These are phyloP conservation scores for Curvularia spicifera DNA, from an alignment of 2,329 filamentous ascomycete genomes.

Conservation along the genomic window DNA sequence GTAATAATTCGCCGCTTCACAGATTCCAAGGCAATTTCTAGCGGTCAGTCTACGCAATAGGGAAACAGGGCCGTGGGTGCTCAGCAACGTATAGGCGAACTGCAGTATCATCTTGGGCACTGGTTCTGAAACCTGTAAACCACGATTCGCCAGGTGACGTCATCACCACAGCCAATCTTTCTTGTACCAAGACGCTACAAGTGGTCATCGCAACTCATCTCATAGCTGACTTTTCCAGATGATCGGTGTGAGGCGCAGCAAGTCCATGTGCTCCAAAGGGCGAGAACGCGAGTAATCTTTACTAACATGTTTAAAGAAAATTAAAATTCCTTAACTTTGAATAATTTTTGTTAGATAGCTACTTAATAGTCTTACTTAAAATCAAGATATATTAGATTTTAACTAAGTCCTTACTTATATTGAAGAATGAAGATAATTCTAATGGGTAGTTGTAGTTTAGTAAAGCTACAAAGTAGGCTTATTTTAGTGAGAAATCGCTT, in stretches of 20 bases:
- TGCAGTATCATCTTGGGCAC: neutral
- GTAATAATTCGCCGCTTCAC: neutral
- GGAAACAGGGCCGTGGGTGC: neutral
- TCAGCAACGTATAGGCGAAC: neutral
- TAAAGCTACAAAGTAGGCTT: too few relatives aligned
- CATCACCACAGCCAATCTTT: neutral
- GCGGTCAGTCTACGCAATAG: neutral
- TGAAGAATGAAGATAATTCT: too few relatives aligned
- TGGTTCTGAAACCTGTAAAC: neutral
- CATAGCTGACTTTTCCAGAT: neutral
- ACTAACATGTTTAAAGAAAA: too few relatives aligned
- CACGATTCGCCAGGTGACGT: neutral
- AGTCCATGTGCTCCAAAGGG: neutral
- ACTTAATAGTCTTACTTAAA: too few relatives aligned
- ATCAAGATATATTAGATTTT: too few relatives aligned
- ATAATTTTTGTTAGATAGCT: too few relatives aligned
- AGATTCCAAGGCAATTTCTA: neutral
- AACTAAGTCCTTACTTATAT: too few relatives aligned
- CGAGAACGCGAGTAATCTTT: neutral
- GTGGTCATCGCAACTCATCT: neutral
- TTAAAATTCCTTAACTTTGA: too few relatives aligned
- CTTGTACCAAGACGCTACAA: neutral
- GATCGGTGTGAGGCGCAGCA: neutral
- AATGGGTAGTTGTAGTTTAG: too few relatives aligned
- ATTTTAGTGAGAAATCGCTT: too few relatives aligned